These are phyloP conservation scores for Botryotinia globosa DNA, from an alignment of 2,329 filamentous ascomycete genomes.

Conservation along the genomic window DNA sequence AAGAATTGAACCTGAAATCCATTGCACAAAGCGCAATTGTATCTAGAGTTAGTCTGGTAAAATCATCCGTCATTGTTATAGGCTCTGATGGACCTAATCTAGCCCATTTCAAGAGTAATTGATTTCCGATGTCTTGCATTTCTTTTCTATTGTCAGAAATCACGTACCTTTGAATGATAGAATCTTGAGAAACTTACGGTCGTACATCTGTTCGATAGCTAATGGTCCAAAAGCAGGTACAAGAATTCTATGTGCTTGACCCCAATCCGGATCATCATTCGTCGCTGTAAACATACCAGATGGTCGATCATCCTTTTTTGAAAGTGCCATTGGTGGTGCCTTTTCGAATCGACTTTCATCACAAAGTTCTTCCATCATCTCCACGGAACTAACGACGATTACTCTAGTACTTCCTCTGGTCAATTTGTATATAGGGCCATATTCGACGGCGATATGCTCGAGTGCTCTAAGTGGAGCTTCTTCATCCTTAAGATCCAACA, in stretches of 20 bases:
- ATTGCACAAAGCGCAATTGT: slow-evolving; percentile 61
- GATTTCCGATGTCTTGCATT: slow-evolving; percentile 63
- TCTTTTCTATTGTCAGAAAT: slow-evolving; percentile 38
- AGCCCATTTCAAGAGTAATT: slow-evolving; percentile 65
- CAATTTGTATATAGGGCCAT: slow-evolving; percentile 10
- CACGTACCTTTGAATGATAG: background rate
- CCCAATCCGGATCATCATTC: slow-evolving; percentile 55
- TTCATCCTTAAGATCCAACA: background rate
- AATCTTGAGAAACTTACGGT: slow-evolving; percentile 29
- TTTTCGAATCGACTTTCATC: slow-evolving; percentile 14
- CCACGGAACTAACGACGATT: background rate
- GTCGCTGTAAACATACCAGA: slow-evolving; percentile 25
- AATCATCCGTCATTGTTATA: slow-evolving; percentile 63
- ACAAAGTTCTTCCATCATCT: slow-evolving; percentile 2
- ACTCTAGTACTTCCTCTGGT: background rate
- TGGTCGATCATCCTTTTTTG: slow-evolving; percentile 18
- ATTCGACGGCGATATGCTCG: slow-evolving; percentile 5
- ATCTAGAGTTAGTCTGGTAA: slow-evolving; percentile 69
- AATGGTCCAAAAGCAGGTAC: slow-evolving; percentile 67
- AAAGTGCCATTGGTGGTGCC: slow-evolving; percentile 19
- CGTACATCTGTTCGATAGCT: slow-evolving; percentile 64
- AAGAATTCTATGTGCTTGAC: slow-evolving; percentile 61
- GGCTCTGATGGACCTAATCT: slow-evolving; percentile 54
- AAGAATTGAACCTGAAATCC: slow-evolving; percentile 64
- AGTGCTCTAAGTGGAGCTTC: slow-evolving; percentile 6